Base-by-base conservation (phyloP, 2,329 filamentous ascomycete species). In the Penicillium sp. region DNA sequence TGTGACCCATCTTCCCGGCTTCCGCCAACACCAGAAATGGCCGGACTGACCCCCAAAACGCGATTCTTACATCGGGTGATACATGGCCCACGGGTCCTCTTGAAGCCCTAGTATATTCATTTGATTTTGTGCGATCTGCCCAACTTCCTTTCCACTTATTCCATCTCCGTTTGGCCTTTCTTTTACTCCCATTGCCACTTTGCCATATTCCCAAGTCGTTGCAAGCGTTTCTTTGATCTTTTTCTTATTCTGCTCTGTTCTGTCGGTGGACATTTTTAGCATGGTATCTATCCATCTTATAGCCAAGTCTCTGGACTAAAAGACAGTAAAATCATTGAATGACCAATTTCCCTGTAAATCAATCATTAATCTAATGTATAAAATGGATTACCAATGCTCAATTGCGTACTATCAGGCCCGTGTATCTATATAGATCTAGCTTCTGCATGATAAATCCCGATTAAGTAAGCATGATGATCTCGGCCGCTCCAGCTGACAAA, bases 171-270 rank as follows among this genome's bases (percentile, higher is more conserved):
- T 46, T 31, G 48, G 35, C 33, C 53, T 43, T 29, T 52, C 19
- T 52, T 22, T 51, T 51, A 51, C 48, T 48, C 48, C 24, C 27
- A 39, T 61, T 55, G 55, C 58, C 39, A 56, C 45, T 57, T 56
- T 60, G 47, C 64, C 58, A 63, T 65, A 67, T 65, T 63, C 62
- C 62, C 63, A 65, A 58, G 53, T 53, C 52, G 60, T 56, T 53
- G 39, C 52, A 53, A 60, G 61, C 59, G 56, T 56, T 58, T 41
- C 48, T 33, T 19, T 54, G 43, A 56, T 46, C 47, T 52, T 52
- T 52, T 48, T 55, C 26, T 44, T 54, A 37, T 59, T 56, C 45
- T 24, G 22, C 24, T 21, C 39, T 48, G 24, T 33, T 26, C 22
- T 53, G 19, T 26, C 33, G 13, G 22, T 29, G 48, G 33, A 19